Conservation (phyloP, 2,329 filamentous ascomycete genomes). For the Xylariaceae sp. region DNA sequence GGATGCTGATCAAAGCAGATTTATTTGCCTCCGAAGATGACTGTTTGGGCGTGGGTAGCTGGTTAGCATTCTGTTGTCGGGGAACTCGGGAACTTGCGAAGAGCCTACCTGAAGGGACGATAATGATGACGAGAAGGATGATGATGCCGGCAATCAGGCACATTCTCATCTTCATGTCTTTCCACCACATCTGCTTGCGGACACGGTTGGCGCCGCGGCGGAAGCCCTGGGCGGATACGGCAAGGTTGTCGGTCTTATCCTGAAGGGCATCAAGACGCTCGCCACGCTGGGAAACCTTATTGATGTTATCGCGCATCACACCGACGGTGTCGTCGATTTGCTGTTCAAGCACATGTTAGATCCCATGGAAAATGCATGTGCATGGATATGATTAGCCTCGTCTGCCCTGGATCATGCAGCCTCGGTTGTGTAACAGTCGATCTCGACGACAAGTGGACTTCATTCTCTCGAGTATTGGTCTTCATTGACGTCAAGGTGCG, state of each 20-base stretch:
- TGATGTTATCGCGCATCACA: slow-evolving; percentile 97
- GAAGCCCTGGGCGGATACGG: slow-evolving; percentile 90
- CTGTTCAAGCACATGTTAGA: slow-evolving; percentile 44
- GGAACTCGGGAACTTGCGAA: background rate
- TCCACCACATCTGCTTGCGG: slow-evolving; percentile 99
- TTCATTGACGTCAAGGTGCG: no score
- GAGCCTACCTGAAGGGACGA: slow-evolving; percentile 79
- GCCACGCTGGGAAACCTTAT: slow-evolving; percentile 91
- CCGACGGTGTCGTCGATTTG: slow-evolving; percentile 96
- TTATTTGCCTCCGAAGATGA: slow-evolving; percentile 41
- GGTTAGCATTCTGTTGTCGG: slow-evolving; percentile 8
- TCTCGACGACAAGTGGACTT: no score
- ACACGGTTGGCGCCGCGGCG: slow-evolving; percentile 94
- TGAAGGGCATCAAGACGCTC: slow-evolving; percentile 34
- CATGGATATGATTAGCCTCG: no score
- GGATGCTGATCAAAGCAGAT: no score
- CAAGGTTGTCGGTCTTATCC: slow-evolving; percentile 75
- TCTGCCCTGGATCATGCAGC: no score
- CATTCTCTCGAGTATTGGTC: no score
- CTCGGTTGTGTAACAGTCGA: no score
- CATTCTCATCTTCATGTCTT: slow-evolving; percentile 99
- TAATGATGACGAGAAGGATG: slow-evolving; percentile 87
- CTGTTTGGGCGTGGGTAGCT: slow-evolving; percentile 21
- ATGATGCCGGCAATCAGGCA: slow-evolving; percentile 90
- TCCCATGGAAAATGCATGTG: background rate